Conservation (phyloP, 2,329 filamentous ascomycete genomes). For the Colletotrichum sp. region DNA sequence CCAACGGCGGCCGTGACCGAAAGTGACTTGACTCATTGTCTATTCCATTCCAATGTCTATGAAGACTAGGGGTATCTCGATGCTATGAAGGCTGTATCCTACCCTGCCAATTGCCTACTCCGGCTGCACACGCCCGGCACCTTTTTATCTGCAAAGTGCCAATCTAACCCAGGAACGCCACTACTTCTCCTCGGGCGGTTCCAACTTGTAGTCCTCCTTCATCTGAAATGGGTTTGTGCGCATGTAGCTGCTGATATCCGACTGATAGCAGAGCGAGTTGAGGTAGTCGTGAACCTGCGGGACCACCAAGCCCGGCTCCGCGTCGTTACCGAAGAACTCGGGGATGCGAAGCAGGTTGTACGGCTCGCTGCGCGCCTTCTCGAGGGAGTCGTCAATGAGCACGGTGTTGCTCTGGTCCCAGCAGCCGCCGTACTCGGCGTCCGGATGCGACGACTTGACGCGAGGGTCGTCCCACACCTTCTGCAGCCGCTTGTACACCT, state of each 20-base stretch:
- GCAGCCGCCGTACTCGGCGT: constrained; percentile 35
- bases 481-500: constrained; percentile 88
- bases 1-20: not conserved
- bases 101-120: not conserved
- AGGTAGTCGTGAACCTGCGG: constrained; percentile 67
- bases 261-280: constrained; percentile 56
- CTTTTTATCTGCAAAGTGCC: not conserved
- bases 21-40: not conserved
- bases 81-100: not conserved
- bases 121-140: not conserved
- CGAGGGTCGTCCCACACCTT: constrained; percentile 67
- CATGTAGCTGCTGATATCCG: constrained; percentile 69
- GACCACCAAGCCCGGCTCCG: constrained; percentile 50
- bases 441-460: constrained; percentile 51
- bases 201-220: constrained; percentile 26
- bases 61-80: constrained; percentile 8
- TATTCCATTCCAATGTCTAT: not conserved
- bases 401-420: constrained; percentile 91
- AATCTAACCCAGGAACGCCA: not conserved
- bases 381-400: constrained; percentile 81
- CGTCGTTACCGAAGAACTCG: constrained; percentile 66
- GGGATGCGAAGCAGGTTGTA: constrained; percentile 82
- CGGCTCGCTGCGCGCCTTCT: constrained; percentile 85
- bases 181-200: not conserved
- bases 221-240: constrained; percentile 53